Percentiles rank a stretch among this genome's conserved stretches.
Conservation (phyloP, 2,329 filamentous ascomycete genomes). For the Phoma sp. region DNA sequence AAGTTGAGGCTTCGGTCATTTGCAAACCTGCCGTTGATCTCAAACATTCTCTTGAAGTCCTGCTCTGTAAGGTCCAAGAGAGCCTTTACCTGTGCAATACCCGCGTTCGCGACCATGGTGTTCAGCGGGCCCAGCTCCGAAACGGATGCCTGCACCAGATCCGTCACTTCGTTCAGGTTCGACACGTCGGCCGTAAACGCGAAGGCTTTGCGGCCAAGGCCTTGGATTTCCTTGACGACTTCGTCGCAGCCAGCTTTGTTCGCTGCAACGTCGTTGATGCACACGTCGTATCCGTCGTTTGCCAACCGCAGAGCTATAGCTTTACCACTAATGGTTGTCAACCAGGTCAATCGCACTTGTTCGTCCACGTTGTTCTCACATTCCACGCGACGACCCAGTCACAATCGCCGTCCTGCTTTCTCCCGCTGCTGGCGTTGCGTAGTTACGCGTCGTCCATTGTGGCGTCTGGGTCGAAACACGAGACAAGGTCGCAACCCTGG, state of each 20-base stretch:
- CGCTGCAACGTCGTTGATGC: constrained; percentile 66
- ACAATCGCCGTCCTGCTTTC: constrained; percentile 46
- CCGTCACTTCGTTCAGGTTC: constrained; percentile 59
- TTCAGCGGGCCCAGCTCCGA: constrained; percentile 60
- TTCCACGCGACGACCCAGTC: constrained; percentile 48
- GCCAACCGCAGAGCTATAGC: constrained; percentile 69
- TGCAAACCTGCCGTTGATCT: constrained; percentile 58
- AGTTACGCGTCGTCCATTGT: constrained; percentile 31
- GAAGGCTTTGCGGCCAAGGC: constrained; percentile 60
- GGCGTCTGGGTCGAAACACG: constrained; percentile 22
- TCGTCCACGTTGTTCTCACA: constrained; percentile 32
- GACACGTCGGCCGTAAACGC: constrained; percentile 67
- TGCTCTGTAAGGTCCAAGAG: constrained; percentile 63
- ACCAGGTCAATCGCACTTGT: not conserved
- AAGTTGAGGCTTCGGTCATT: too few species aligned
- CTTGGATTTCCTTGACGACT: constrained; percentile 60
- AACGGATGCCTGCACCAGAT: constrained; percentile 60
- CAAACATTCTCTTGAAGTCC: constrained; percentile 66
- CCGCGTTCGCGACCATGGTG: constrained; percentile 67
- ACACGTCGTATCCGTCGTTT: constrained; percentile 69
- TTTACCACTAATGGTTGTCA: constrained; percentile 57
- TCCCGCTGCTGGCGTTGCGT: constrained; percentile 28
- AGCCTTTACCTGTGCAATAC: constrained; percentile 64
- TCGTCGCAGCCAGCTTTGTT: constrained; percentile 61
- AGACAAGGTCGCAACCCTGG: constrained; percentile 18